Base-by-base conservation (phyloP, 73 alveolate species). In the Breviolum minutum region DNA sequence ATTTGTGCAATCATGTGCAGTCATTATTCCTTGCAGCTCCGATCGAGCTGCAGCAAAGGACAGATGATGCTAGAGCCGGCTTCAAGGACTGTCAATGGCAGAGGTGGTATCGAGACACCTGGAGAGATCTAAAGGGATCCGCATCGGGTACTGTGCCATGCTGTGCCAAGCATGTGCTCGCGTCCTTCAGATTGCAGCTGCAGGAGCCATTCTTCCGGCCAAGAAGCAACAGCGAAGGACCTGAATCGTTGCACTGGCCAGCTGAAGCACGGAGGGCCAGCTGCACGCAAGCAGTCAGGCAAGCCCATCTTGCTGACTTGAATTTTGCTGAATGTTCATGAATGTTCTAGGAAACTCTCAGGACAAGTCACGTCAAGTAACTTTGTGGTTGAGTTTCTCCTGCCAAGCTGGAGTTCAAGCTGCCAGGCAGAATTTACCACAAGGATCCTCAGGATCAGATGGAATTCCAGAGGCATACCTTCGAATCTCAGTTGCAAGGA, bases 391-490 rank as follows among this genome's bases (percentile, higher is more conserved):
- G n/a, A 17, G n/a, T 68, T 6, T 68, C 77, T 2, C 77, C 77
- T 68, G n/a, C 24, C 24, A 22, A 68, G 17, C 77, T 68, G 17
- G 77, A 22, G 54, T 22, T 68, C n/a, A 22, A 22, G 77, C 77
- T 68, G 77, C 77, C 76, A 83, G 92, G 92, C 92, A 83, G 29
- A 83, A 83, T 83, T 22, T 83, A 83, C 60, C 92, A 22, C 92
- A 83, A n/a, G 32, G 81, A 80, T 48, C 81, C 19, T n/a, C 92
- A 61, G 92, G 76, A 61, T 83, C 94, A 26, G 80, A 27, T 10
- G 94, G 94, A 22, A 86, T 86, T 63, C 94, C 94, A 10, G 94
- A 86, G 29, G 94, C 94, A 26, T 86, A 86, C 63, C 77, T 86
- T 27, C 94, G 94, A 6, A 30, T 19, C 20, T 63, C 32, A 24